Evolutionary conservation across 768 basidiomycete genomes (phyloP).

Genomic region (Pholiota microspora): DNA sequence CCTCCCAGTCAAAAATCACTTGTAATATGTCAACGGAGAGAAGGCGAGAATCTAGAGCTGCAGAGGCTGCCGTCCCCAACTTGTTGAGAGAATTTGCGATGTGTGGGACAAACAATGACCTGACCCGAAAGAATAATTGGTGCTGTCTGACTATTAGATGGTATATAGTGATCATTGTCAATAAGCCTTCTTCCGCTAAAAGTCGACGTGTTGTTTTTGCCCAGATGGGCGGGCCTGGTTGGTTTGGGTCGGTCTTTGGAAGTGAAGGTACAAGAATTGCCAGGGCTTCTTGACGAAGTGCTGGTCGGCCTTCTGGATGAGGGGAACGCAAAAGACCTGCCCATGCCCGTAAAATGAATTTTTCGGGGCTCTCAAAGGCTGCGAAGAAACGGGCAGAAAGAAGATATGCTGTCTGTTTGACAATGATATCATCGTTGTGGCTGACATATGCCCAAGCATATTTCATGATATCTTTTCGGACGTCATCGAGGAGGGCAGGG

Average conservation of each 20-base stretch:
- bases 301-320: constrained; percentile 65
- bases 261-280: constrained; percentile 85
- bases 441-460: constrained; percentile 89
- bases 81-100: constrained; percentile 90
- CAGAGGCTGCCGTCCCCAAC: constrained; percentile 73
- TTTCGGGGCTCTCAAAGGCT: constrained; percentile 82
- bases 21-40: constrained; percentile 90
- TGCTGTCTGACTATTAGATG: constrained; percentile 91
- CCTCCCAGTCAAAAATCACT: constrained; percentile 93
- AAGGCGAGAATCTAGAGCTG: constrained; percentile 77
- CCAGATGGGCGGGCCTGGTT: constrained; percentile 73
- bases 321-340: constrained; percentile 81
- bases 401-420: constrained; percentile 91
- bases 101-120: constrained; percentile 89
- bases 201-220: constrained; percentile 82
- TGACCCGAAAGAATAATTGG: constrained; percentile 88
- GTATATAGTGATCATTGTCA: constrained; percentile 75
- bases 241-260: constrained; percentile 55
- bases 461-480: constrained; percentile 90
- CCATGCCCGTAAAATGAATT: constrained; percentile 92
- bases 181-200: constrained; percentile 85
- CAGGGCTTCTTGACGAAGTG: constrained; percentile 81
- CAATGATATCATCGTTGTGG: constrained; percentile 77
- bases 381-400: constrained; percentile 91
- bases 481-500: constrained; percentile 72